Evolutionary conservation across 345 rosid species (phyloP).

Genomic region (Eucalyptus lansdowneana): DNA sequence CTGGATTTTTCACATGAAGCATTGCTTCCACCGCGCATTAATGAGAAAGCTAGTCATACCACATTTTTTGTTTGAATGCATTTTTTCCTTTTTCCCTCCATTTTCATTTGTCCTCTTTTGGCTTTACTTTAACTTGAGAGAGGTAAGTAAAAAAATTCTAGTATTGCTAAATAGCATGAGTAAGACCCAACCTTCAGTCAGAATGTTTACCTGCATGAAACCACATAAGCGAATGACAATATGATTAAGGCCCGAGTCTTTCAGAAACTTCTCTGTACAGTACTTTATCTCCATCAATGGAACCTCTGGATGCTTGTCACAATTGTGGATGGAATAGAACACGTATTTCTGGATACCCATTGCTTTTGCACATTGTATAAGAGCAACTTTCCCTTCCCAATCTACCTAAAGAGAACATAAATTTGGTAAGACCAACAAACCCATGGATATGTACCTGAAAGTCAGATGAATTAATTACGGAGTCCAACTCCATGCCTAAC

Average conservation of each 20-base stretch:
- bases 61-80: not conserved
- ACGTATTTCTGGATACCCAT: constrained; percentile 94
- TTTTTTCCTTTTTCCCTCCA: not conserved
- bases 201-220: constrained; percentile 76
- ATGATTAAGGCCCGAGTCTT: constrained; percentile 67
- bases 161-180: not conserved
- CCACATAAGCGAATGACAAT: constrained; percentile 70
- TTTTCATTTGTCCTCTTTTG: not conserved
- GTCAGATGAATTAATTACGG: not conserved
- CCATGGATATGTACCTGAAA: not conserved
- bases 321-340: constrained; percentile 89
- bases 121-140: not conserved
- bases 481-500: not conserved
- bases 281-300: constrained; percentile 95
- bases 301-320: constrained; percentile 98
- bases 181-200: not conserved
- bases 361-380: constrained; percentile 94
- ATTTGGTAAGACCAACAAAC: not conserved
- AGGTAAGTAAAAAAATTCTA: not conserved
- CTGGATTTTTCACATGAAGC: not conserved
- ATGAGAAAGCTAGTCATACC: not conserved
- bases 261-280: constrained; percentile 85
- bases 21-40: not conserved
- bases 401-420: constrained; percentile 75
- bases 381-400: constrained; percentile 99